Base-by-base conservation (phyloP, 2,329 filamentous ascomycete species). In the Microdochium trichocladiopsis region DNA sequence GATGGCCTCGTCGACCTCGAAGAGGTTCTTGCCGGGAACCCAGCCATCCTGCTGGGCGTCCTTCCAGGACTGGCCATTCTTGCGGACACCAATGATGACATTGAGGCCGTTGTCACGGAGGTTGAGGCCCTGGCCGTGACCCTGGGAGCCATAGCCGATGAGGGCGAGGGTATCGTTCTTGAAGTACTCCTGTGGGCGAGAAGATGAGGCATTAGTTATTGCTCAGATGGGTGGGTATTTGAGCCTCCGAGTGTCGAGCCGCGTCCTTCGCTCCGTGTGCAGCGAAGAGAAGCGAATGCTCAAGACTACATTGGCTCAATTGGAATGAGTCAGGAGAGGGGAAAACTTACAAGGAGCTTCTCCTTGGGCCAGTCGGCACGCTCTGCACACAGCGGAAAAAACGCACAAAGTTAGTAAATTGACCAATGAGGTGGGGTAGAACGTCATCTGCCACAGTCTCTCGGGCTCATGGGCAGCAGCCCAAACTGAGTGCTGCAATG, bases 21-120 rank as follows among this genome's bases (percentile, higher is more conserved):
- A 99, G 65, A 99, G 85, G 85, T 96, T 99, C 84, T 93, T 95
- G 75, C 92, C 94, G 68, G 90, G 87, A 54, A 97, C 86, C 94
- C 94, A 99, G 77, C 94, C 94, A 76, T 99, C 94, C 77, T 95
- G 86, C 69, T 90, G 74, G 65, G 94, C 94, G 74, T 99, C 94
- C 78, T 96, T 91, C 94, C 94, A 99, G 64, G 94, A 97, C 72
- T 92, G 85, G 72, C 94, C 94, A 75, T 94, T 87, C 87, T 97
- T 97, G 70, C 94, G 89, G 70, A 99, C 94, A 82, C 94, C 94
- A 66, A 99, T 83, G 70, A 99, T 96, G 77, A 99, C 94, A 75
- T 97, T 97, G 64, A 99, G 84, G 72, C 94, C 94, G 79, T 99
- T 96, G 84, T 99, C 94, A 76, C 94, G 93, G 72, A 99, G 88